These are phyloP conservation scores for Cyberlindnera veronae DNA, from an alignment of 805 yeast species.

Conservation along the genomic window DNA sequence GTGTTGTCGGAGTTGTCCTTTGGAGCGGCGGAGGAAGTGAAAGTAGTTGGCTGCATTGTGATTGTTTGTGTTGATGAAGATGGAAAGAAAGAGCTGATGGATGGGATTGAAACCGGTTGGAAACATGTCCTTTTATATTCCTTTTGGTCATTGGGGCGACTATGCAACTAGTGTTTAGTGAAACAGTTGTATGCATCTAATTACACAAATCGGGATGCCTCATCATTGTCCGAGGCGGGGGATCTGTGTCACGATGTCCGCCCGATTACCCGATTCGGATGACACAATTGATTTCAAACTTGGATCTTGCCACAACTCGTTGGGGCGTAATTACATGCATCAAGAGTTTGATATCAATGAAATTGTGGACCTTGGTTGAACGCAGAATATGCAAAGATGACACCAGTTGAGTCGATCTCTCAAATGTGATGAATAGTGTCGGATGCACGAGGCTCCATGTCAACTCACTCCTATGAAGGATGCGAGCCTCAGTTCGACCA, in stretches of 20 bases:
- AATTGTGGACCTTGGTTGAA: too few species aligned
- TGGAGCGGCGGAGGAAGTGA: slow-evolving; percentile 11
- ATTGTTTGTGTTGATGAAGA: neutral
- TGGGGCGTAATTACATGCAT: too few species aligned
- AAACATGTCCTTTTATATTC: neutral
- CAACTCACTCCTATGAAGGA: too few species aligned
- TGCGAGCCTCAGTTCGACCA: too few species aligned
- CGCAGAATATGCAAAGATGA: too few species aligned
- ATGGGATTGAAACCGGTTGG: neutral
- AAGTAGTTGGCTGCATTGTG: slow-evolving; percentile 12
- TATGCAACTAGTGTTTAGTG: neutral
- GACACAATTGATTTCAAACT: too few species aligned
- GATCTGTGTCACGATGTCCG: neutral
- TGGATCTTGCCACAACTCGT: too few species aligned
- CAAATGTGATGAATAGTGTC: too few species aligned
- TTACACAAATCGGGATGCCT: neutral
- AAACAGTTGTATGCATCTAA: neutral
- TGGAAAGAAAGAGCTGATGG: neutral
- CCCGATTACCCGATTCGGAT: neutral
- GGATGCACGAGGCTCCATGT: too few species aligned
- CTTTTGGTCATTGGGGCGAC: neutral
- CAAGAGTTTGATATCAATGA: too few species aligned
- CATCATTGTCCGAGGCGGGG: neutral
- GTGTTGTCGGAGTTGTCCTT: slow-evolving; percentile 12
- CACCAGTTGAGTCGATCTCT: too few species aligned